Percentiles rank a stretch among this genome's conserved stretches.
phyloP scores from a whole-genome alignment of 2,329 filamentous ascomycete genomes.

The Cladosporium colombiae region DNA sequence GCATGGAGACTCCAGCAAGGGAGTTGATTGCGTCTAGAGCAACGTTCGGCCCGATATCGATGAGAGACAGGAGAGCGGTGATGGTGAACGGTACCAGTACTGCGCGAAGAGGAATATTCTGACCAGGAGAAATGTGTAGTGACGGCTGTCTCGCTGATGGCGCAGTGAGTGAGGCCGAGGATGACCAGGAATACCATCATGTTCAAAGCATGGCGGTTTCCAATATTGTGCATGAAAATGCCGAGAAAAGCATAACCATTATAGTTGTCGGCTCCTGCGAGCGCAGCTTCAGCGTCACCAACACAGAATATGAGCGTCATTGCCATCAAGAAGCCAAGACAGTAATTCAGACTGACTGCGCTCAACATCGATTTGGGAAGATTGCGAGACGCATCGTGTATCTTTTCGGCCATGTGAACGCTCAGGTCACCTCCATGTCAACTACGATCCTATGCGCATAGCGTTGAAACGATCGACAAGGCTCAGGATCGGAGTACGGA shows the following conservation, averaged over 20 bases:
- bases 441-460: too few species aligned
- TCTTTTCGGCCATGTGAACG: conserved; percentile 37
- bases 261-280: conserved; percentile 39
- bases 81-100: conserved; percentile 29
- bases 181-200: conserved; percentile 33
- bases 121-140: conserved; percentile 30
- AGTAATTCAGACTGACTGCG: conserved; percentile 26
- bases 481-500: not conserved
- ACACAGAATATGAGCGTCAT: conserved; percentile 38
- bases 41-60: conserved; percentile 41
- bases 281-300: conserved; percentile 38
- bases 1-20: conserved; percentile 38
- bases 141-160: conserved; percentile 42
- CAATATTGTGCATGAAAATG: conserved; percentile 44
- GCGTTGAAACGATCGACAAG: too few species aligned
- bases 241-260: conserved; percentile 45
- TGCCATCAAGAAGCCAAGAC: conserved; percentile 28
- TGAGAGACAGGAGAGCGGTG: conserved; percentile 32
- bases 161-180: conserved; percentile 21
- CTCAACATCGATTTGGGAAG: conserved; percentile 34
- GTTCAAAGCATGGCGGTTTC: conserved; percentile 30
- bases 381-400: conserved; percentile 32
- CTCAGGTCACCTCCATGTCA: not conserved
- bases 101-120: conserved; percentile 32
- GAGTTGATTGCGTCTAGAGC: conserved; percentile 46